Conservation (phyloP, 2,329 filamentous ascomycete species). For the Fusarium nurragi region DNA sequence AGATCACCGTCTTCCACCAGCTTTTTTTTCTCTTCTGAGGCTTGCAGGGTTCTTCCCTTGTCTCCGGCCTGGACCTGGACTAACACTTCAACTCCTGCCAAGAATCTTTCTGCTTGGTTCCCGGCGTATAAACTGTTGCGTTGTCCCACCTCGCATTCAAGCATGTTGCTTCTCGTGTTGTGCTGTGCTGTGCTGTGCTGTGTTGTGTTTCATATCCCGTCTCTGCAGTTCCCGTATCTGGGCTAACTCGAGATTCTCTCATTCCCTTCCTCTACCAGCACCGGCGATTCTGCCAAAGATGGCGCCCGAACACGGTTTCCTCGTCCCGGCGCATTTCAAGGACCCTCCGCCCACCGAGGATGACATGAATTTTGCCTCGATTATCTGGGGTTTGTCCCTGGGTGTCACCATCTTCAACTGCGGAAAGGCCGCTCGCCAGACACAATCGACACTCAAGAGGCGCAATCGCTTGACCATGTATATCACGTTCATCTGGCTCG, state of each 20-base stretch:
- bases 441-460: constrained; percentile 21
- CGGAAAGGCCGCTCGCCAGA: constrained; percentile 35
- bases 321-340: constrained; percentile 33
- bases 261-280: not conserved
- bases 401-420: constrained; percentile 39
- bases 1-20: too few species aligned
- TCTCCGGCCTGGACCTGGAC: not conserved
- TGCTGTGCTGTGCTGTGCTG: not conserved
- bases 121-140: not conserved
- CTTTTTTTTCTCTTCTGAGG: too few species aligned
- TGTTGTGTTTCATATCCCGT: not conserved
- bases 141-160: not conserved
- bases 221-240: constrained; percentile 1
- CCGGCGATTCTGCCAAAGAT: not conserved
- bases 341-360: constrained; percentile 12
- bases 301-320: constrained; percentile 30
- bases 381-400: constrained; percentile 39
- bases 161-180: not conserved
- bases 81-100: not conserved
- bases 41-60: not conserved
- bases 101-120: not conserved
- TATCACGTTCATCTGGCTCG: constrained; percentile 33
- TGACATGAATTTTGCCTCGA: constrained; percentile 41
- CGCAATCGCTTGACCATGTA: constrained; percentile 35
- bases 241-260: not conserved